Base-by-base conservation (phyloP, 1,139 yeast genomes). In the Blastobotrys indianensis region DNA sequence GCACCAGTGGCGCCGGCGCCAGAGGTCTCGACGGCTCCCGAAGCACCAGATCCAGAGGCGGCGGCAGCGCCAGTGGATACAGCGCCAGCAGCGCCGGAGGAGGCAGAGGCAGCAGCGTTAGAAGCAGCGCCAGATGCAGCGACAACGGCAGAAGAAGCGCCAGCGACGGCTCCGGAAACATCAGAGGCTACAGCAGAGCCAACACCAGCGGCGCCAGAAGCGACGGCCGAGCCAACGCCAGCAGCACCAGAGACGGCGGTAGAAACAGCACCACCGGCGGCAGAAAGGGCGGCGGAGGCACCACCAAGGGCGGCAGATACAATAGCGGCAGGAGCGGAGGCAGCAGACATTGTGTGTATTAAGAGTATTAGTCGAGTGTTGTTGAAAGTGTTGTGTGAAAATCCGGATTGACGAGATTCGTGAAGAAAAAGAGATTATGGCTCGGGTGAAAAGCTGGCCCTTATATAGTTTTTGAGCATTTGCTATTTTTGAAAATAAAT, bases 41-140 rank as follows among this genome's bases (percentile, higher is more conserved):
- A 34, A 20, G 41, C 6, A 30, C 34, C 44, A n/a, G 36, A 29
- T 16, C 39, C 43, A 23, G 16, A 32, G 20, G 36, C 39, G 23
- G 44, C 34, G 23, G 31, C 36, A 20, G 45, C 45, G 32, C 39
- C 41, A 13, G 37, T 37, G 17, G 47, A 44, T 25, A 48, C 36
- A 30, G 37, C 45, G 17, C 37, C 37, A 33, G 37, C 23, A 16
- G 29, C 45, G 12, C 39, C 38, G 29, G 44, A 47, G 25, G 46
- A 41, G n/a, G 48, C 47, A 34, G 46, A 42, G 11, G 47, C 41
- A 37, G 46, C 41, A 37, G 48, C 46, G 15, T 25, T 43, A 28
- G 45, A 42, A 32, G 50, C 42, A 39, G 43, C 47, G 13, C 41
- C 45, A 15, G 51, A 33, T 25, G 48, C 42, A 17, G 44, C 47